A percentile compares a stretch with the other conserved stretches of the same genome.
Evolutionary conservation across 2,329 filamentous ascomycete species (phyloP).

Genomic region (Pseudogymnoascus pannorum): DNA sequence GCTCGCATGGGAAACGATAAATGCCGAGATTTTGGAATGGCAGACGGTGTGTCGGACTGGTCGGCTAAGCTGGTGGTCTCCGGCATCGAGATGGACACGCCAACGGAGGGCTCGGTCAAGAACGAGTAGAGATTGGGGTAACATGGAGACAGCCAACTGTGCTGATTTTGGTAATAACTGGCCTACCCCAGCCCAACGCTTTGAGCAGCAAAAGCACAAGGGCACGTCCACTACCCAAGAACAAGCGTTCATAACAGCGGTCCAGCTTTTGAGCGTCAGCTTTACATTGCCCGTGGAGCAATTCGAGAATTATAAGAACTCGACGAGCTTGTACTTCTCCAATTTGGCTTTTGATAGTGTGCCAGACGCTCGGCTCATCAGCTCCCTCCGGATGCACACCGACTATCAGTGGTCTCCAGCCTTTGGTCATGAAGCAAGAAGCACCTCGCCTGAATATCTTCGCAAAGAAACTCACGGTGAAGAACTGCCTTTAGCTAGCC

Average conservation of each 20-base stretch:
- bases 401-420: conserved; percentile 27
- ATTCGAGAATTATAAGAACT: background rate
- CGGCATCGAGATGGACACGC: conserved; percentile 18
- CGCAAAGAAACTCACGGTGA: conserved; percentile 20
- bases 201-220: conserved; percentile 11
- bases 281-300: conserved; percentile 26
- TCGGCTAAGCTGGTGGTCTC: conserved; percentile 28
- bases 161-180: background rate
- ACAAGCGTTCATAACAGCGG: conserved; percentile 25
- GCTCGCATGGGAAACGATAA: conserved; percentile 23
- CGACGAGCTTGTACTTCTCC: conserved; percentile 12
- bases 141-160: conserved; percentile 11
- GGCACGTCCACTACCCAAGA: conserved; percentile 18
- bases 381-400: conserved; percentile 28
- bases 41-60: conserved; percentile 26
- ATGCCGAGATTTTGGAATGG: conserved; percentile 28
- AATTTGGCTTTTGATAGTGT: conserved; percentile 3
- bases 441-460: conserved; percentile 23
- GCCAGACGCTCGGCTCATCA: conserved; percentile 25
- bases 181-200: background rate
- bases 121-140: background rate
- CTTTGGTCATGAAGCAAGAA: conserved; percentile 27
- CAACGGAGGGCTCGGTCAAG: background rate
- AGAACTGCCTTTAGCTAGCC: background rate
- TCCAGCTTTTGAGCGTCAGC: conserved; percentile 27